Conservation (phyloP, 225 moss, liverwort and hornwort species). For the Antitrichia curtipendula region DNA sequence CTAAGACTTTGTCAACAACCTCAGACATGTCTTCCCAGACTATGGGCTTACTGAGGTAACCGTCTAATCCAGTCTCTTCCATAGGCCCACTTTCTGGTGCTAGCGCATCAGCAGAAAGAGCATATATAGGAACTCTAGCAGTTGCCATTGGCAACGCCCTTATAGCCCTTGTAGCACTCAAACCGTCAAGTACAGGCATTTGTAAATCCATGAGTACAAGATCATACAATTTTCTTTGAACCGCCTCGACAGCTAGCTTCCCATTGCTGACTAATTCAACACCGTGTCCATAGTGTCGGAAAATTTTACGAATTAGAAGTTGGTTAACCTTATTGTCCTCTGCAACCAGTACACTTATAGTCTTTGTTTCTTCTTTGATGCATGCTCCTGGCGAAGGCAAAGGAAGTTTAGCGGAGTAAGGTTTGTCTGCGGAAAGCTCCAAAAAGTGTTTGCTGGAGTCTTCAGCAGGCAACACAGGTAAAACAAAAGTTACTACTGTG, state of each 20-base stretch:
- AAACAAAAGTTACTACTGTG: conserved; percentile 55
- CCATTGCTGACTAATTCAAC: conserved; percentile 89
- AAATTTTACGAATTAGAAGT: conserved; percentile 71
- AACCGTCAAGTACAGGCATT: conserved; percentile 92
- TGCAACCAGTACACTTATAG: conserved; percentile 68
- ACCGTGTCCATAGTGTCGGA: conserved; percentile 69
- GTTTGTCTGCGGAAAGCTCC: conserved; percentile 25
- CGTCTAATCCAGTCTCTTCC: conserved; percentile 86
- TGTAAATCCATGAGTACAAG: conserved; percentile 92
- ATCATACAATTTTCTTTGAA: conserved; percentile 66
- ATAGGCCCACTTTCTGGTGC: conserved; percentile 76
- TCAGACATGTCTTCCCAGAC: conserved; percentile 74
- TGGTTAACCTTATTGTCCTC: conserved; percentile 97
- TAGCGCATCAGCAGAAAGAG: conserved; percentile 74
- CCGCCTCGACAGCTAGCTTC: conserved; percentile 86
- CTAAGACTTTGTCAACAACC: conserved; percentile 59
- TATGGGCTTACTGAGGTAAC: conserved; percentile 88
- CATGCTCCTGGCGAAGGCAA: conserved; percentile 4
- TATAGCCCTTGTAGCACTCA: conserved; percentile 88
- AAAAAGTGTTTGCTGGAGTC: conserved; percentile 42
- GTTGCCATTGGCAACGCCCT: conserved; percentile 44
- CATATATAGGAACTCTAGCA: conserved; percentile 66
- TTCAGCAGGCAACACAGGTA: conserved; percentile 64
- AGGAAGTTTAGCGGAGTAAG: conserved; percentile 3
- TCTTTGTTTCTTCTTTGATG: conserved; percentile 7